Conservation (phyloP, 2,329 filamentous ascomycete genomes). For the Sphaerostilbella broomeana region DNA sequence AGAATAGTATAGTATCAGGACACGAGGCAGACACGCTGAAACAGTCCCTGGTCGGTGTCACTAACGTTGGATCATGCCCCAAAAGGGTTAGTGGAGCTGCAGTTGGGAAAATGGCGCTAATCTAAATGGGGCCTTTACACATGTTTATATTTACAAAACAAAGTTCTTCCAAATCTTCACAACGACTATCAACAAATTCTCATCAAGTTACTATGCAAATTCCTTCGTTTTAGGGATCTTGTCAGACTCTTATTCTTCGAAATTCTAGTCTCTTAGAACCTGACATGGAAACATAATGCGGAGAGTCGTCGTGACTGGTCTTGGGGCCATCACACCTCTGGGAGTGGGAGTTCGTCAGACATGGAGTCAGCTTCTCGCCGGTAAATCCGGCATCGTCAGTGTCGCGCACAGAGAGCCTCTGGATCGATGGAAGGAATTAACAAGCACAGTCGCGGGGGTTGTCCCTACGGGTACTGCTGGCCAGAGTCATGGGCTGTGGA, state of each 20-base stretch:
- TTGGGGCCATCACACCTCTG: slow-evolving; percentile 76
- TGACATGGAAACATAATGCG: slow-evolving; percentile 48
- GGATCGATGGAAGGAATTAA: slow-evolving; percentile 60
- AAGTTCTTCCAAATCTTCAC: too few species aligned
- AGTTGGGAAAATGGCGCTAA: too few species aligned
- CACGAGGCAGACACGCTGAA: too few species aligned
- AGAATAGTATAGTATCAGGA: too few species aligned
- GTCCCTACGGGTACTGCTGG: slow-evolving; percentile 60
- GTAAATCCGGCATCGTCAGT: slow-evolving; percentile 74
- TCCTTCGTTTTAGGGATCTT: background rate
- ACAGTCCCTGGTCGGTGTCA: too few species aligned
- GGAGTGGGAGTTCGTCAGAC: slow-evolving; percentile 71
- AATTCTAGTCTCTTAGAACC: background rate
- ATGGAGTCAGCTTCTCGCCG: slow-evolving; percentile 74
- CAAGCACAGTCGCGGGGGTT: slow-evolving; percentile 77
- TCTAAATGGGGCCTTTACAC: too few species aligned
- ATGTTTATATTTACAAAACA: too few species aligned
- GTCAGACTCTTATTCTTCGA: background rate
- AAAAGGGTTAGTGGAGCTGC: too few species aligned
- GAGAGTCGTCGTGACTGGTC: slow-evolving; percentile 76
- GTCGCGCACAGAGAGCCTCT: slow-evolving; percentile 53
- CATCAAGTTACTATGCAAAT: too few species aligned
- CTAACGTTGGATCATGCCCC: too few species aligned
- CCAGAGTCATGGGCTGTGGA: slow-evolving; percentile 40
- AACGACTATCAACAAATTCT: too few species aligned